Conservation (phyloP, 495 filamentous ascomycete genomes). For the Tetracladium marchalianum region DNA sequence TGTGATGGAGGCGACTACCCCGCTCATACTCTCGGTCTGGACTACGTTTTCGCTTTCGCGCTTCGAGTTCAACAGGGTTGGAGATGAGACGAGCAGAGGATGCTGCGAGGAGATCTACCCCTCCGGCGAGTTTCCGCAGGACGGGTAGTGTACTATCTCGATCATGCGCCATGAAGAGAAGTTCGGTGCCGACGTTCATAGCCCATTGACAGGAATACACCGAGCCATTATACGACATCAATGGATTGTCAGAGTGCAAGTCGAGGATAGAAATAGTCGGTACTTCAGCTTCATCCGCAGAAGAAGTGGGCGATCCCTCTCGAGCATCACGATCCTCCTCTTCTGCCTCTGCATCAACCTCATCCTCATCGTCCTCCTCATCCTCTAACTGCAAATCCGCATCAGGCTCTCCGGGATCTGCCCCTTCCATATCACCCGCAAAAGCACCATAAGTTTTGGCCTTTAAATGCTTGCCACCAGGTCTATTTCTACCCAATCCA, state of each 20-base stretch:
- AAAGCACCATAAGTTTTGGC: no score
- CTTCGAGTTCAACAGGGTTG: slow-evolving; percentile 22
- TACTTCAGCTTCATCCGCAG: neutral
- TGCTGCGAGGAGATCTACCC: slow-evolving; percentile 53
- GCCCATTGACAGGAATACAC: slow-evolving; percentile 71
- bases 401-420: neutral
- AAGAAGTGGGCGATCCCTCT: slow-evolving; percentile 7
- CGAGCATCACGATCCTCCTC: slow-evolving; percentile 13
- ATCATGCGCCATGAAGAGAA: slow-evolving; percentile 53
- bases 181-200: slow-evolving; percentile 68
- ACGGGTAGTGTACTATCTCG: slow-evolving; percentile 25
- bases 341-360: slow-evolving; percentile 11
- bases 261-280: slow-evolving; percentile 65
- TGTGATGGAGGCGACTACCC: no score
- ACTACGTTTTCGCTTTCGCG: slow-evolving; percentile 6
- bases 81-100: slow-evolving; percentile 39
- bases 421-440: neutral
- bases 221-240: slow-evolving; percentile 64
- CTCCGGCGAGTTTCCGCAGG: slow-evolving; percentile 30
- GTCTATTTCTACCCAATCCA: slow-evolving; percentile 10
- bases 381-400: neutral
- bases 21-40: neutral
- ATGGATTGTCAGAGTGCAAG: slow-evolving; percentile 59
- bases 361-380: neutral
- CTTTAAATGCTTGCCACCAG: neutral